Evolutionary conservation across 257 asterid genomes (phyloP), one percentile per base, ranked within the genome.

Genomic region (Petrea volubilis): DNA sequence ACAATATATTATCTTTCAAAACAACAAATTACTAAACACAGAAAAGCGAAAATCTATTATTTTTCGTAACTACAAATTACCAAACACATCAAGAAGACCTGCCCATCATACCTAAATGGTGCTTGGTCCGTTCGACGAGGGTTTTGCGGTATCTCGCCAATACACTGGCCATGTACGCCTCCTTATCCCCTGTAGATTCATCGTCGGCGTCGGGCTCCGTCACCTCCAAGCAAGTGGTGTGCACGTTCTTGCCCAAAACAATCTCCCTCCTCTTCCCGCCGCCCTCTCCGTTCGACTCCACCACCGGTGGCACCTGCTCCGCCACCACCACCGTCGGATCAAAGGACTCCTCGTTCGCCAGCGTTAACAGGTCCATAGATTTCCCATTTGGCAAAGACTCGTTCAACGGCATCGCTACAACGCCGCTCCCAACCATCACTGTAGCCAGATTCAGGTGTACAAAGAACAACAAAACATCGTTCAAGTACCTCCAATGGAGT

Each of bases 121-220:
- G 86, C 75, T 84, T 86, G 49, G 99, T 95, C 71, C 98, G 80
- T 60, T 95, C 98, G 9, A 86, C 1, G n/a, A 95, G 97, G 9
- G 87, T 82, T 34, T 79, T 88, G 2, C 97, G 87, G 77, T 95
- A 95, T 34, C 99, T 85, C 59, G 99, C 96, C 77, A 95, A 70
- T 23, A 95, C 88, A 72, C 95, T 83, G 55, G 99, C 99, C 96
- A 95, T 95, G 67, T 84, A 64, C 17, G 99, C 99, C 33, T 95
- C 99, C 76, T 92, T 90, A 79, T 95, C 97, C 1, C 98, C 99
- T n/a, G 99, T 95, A 7, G 90, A 79, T 47, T 95, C 98, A 59
- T 94, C 97, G 74, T 91, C 97, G 2, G 95, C 92, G 9, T 91
- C 97, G 7, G 97, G 98, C 88, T 95, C 98, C 46, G 98, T 95